Evolutionary conservation across 192 early-diverging fungal genomes (phyloP).

Genomic region (Gaertneriomyces sp.): DNA sequence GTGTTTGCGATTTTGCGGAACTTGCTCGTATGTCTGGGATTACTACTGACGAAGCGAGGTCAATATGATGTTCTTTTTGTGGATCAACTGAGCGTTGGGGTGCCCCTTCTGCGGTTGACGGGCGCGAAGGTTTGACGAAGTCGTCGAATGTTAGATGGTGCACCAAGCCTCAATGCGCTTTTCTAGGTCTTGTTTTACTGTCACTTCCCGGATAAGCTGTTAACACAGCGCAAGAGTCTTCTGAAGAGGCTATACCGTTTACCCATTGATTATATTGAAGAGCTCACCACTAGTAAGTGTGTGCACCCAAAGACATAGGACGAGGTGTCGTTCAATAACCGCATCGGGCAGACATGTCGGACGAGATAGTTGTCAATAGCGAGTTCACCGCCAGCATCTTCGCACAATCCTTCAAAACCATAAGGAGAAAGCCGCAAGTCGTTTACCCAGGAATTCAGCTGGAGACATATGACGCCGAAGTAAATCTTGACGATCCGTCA

Average conservation of each 20-base stretch:
- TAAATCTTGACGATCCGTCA: constrained; percentile 51
- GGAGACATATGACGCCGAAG: constrained; percentile 61
- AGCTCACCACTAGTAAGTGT: constrained; percentile 69
- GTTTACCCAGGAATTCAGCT: constrained; percentile 83
- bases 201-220: constrained; percentile 90
- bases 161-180: background rate
- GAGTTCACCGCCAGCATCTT: constrained; percentile 79
- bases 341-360: constrained; percentile 64
- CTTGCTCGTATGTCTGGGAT: constrained; percentile 57
- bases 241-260: constrained; percentile 70
- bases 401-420: constrained; percentile 60
- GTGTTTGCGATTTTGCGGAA: constrained; percentile 78
- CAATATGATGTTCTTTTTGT: constrained; percentile 74
- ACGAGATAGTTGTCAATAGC: constrained; percentile 90
- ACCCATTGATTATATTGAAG: constrained; percentile 82
- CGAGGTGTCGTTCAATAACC: background rate
- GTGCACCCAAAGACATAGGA: background rate
- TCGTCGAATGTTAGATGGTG: background rate
- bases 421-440: constrained; percentile 64
- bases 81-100: constrained; percentile 82
- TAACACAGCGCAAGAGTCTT: constrained; percentile 58
- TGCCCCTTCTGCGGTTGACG: constrained; percentile 73
- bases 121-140: constrained; percentile 47
- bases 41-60: constrained; percentile 36
- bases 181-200: constrained; percentile 87